These are phyloP conservation scores for Scedosporium aurantiacum DNA, from an alignment of 2,329 filamentous ascomycete genomes.

Conservation along the genomic window DNA sequence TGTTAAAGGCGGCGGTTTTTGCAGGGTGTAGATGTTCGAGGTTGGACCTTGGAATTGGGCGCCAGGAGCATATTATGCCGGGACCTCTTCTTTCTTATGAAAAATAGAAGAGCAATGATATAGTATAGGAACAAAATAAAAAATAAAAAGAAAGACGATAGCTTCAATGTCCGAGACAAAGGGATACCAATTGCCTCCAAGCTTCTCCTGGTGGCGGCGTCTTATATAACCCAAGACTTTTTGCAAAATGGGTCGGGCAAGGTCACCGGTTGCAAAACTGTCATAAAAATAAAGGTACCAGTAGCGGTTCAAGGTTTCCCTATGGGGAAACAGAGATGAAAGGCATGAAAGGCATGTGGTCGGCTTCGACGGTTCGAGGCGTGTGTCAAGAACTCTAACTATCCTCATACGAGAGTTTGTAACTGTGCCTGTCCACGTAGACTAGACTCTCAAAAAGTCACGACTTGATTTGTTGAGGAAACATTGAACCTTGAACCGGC, in stretches of 20 bases:
- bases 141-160: conserved; percentile 13
- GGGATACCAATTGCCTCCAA: background rate
- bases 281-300: background rate
- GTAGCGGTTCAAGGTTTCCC: background rate
- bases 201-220: background rate
- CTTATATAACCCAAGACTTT: background rate
- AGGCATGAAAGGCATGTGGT: background rate
- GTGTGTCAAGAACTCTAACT: background rate
- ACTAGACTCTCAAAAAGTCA: background rate
- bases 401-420: background rate
- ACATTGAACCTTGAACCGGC: no score
- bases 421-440: background rate
- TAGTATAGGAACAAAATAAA: conserved; percentile 1
- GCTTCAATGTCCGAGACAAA: conserved; percentile 9
- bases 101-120: conserved; percentile 4
- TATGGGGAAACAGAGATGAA: background rate
- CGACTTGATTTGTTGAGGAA: background rate
- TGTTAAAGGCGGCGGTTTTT: background rate
- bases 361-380: background rate
- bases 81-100: background rate
- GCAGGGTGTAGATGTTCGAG: background rate
- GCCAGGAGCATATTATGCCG: background rate
- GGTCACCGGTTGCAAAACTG: background rate
- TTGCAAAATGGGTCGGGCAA: background rate
- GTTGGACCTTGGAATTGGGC: background rate